These are phyloP conservation scores for Cyclotella distinguenda DNA, from an alignment of 108 stramenopile species.

Conservation along the genomic window DNA sequence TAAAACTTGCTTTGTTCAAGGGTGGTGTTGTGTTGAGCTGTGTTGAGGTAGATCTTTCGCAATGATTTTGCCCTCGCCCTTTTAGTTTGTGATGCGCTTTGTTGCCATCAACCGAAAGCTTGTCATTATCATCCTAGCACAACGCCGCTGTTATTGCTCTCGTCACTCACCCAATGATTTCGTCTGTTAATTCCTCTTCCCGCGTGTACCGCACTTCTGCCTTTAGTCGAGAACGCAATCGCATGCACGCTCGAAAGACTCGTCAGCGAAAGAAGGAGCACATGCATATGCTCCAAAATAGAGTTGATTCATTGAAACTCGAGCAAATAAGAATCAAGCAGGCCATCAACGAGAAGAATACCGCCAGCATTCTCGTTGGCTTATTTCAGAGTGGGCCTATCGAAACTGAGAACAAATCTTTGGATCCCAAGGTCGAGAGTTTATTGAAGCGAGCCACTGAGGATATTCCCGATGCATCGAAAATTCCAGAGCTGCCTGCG, in stretches of 20 bases:
- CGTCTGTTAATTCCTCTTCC: neutral
- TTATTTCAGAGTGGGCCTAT: conserved; percentile 46
- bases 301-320: conserved; percentile 58
- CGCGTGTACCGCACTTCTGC: conserved; percentile 38
- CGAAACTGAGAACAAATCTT: conserved; percentile 9
- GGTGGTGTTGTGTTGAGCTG: too few species aligned
- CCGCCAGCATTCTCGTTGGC: conserved; percentile 82
- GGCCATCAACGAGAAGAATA: conserved; percentile 86
- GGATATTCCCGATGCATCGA: conserved; percentile 77
- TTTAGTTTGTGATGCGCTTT: too few species aligned
- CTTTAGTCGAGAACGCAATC: conserved; percentile 68
- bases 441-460: conserved; percentile 58
- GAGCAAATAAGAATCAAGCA: conserved; percentile 78
- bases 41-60: too few species aligned
- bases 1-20: too few species aligned
- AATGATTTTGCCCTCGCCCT: too few species aligned
- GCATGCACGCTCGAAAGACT: conserved; percentile 78
- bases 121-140: neutral
- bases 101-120: neutral
- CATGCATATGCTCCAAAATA: conserved; percentile 57
- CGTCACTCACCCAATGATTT: conserved; percentile 5
- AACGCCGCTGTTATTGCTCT: neutral
- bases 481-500: conserved; percentile 73
- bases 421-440: conserved; percentile 65
- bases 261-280: conserved; percentile 78